Percentiles rank a stretch among this genome's conserved stretches.
These are phyloP conservation scores for Crucibulum laeve DNA, from an alignment of 768 basidiomycete genomes.

Conservation along the genomic window DNA sequence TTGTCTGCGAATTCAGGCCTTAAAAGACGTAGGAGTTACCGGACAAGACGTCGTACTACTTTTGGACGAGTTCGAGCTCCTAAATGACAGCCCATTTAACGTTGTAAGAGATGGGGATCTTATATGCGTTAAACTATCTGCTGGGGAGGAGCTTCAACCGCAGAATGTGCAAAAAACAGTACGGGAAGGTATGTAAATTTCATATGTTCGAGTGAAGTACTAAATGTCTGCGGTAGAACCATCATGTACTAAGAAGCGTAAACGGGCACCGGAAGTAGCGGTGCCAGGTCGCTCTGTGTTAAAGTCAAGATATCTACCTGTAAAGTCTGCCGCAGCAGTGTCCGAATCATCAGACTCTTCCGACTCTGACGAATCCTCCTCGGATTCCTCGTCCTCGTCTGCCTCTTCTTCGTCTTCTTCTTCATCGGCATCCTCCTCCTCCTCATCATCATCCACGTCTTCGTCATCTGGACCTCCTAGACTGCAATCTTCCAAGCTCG, in stretches of 20 bases:
- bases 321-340: too few species aligned
- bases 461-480: constrained; percentile 13
- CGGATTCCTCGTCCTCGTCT: constrained; percentile 26
- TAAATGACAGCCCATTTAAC: constrained; percentile 31
- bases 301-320: too few species aligned
- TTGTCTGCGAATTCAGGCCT: constrained; percentile 24
- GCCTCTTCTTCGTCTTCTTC: constrained; percentile 21
- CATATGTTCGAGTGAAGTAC: too few species aligned
- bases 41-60: constrained; percentile 22
- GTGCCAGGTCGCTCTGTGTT: too few species aligned
- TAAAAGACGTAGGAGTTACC: constrained; percentile 19
- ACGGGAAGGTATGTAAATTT: too few species aligned
- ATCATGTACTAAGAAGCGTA: constrained; percentile 17
- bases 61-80: constrained; percentile 45
- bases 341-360: constrained; percentile 11
- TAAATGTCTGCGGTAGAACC: neutral
- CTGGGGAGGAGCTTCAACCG: constrained; percentile 2
- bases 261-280: too few species aligned
- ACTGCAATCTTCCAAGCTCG: constrained; percentile 8
- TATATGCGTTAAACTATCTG: constrained; percentile 24
- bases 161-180: too few species aligned
- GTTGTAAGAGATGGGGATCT: constrained; percentile 49
- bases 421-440: constrained; percentile 12
- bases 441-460: constrained; percentile 17
- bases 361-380: constrained; percentile 8